Percentiles rank a stretch among this genome's conserved stretches.
These are phyloP conservation scores for Hygrophorus pudorinus DNA, from an alignment of 768 basidiomycete species.

Conservation along the genomic window DNA sequence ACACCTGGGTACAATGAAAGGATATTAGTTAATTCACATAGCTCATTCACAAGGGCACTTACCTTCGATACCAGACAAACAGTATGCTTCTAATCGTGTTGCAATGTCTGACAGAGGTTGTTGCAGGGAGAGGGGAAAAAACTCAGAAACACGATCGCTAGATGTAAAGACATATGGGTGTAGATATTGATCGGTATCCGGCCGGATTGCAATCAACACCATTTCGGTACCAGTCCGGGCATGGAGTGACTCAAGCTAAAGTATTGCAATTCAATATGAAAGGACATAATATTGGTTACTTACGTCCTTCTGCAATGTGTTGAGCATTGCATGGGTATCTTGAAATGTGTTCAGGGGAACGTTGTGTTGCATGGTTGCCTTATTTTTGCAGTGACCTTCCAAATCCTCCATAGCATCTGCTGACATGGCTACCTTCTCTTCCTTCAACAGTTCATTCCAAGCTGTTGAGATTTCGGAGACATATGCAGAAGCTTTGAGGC, in stretches of 20 bases:
- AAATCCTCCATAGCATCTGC: background rate
- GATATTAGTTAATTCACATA: background rate
- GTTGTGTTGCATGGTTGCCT: background rate
- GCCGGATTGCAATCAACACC: background rate
- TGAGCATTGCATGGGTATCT: constrained; percentile 1
- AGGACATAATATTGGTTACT: background rate
- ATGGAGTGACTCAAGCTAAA: constrained; percentile 2
- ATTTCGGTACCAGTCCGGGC: constrained; percentile 6
- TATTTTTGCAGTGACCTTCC: constrained; percentile 1
- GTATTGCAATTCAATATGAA: background rate
- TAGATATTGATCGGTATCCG: background rate
- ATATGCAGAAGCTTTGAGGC: background rate
- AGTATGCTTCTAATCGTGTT: constrained; percentile 6
- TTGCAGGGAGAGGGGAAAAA: constrained; percentile 4
- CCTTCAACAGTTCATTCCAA: constrained; percentile 6
- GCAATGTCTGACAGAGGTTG: constrained; percentile 2
- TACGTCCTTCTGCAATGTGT: constrained; percentile 4
- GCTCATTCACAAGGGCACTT: background rate
- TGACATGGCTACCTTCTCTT: constrained; percentile 2
- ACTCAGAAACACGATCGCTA: constrained; percentile 2
- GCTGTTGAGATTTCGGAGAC: background rate
- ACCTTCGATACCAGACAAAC: constrained; percentile 8
- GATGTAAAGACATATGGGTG: constrained; percentile 1
- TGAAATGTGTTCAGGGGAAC: background rate
- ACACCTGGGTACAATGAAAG: background rate